phyloP scores from a whole-genome alignment of 1,139 yeast species.

The Wickerhamiella pararugosa region DNA sequence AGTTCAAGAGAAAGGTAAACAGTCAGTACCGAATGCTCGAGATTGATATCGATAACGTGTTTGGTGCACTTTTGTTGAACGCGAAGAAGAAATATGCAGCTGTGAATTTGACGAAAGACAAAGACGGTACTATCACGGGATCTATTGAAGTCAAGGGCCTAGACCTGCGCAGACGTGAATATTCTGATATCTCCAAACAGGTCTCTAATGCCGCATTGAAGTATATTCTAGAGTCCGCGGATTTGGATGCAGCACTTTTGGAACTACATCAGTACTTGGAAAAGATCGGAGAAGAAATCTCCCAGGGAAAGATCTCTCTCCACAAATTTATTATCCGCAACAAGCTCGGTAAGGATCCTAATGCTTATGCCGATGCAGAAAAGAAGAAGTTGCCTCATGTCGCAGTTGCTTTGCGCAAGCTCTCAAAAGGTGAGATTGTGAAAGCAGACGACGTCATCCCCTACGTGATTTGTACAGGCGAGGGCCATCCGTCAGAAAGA shows the following conservation, averaged over 20 bases:
- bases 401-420: conserved; percentile 73
- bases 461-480: conserved; percentile 51
- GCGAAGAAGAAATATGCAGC: conserved; percentile 99
- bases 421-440: conserved; percentile 67
- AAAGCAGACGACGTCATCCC: conserved; percentile 86
- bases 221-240: conserved; percentile 48
- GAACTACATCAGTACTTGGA: conserved; percentile 64
- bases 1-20: conserved; percentile 72
- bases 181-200: conserved; percentile 82
- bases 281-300: conserved; percentile 41
- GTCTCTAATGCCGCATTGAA: conserved; percentile 63
- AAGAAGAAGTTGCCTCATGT: conserved; percentile 75
- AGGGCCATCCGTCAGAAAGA: conserved; percentile 30
- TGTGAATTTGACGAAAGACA: conserved; percentile 38
- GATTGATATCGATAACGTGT: conserved; percentile 89
- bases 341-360: conserved; percentile 29
- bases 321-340: conserved; percentile 37
- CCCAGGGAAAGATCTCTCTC: conserved; percentile 41
- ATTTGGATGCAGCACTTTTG: conserved; percentile 61
- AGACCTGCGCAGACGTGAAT: conserved; percentile 95
- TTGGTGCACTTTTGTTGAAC: conserved; percentile 68
- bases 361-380: conserved; percentile 31
- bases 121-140: conserved; percentile 34
- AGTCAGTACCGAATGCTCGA: conserved; percentile 78
- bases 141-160: conserved; percentile 84